Evolutionary conservation across 1,284 basidiomycete species (phyloP), one percentile per base, ranked within the genome.

Genomic region (Cryptococcus sp.): DNA sequence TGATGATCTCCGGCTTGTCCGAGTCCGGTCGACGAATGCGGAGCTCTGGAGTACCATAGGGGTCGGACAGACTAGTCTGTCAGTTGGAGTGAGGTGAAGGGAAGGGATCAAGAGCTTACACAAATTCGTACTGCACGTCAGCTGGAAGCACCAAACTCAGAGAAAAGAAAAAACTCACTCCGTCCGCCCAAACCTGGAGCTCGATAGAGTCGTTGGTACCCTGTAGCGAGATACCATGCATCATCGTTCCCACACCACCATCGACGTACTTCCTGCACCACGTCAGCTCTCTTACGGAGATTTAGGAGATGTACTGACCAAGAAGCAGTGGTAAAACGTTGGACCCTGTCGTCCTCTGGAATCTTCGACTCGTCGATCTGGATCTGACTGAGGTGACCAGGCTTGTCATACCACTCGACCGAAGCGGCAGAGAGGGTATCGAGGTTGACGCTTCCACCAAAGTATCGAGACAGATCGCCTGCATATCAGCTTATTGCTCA

Each of bases 361-460:
- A 71, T 64, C 26, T 75, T 68, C 42, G 51, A 53, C 62, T 79
- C 76, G 54, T 78, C 74, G 48, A 78, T 66, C 21, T 73, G 72
- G 38, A 74, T 68, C 54, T 69, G 72, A 51, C 63, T 60, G 7
- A 79, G 68, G 31, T 71, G 48, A 26, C 77, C 78, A 0, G 77
- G 74, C 43, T 68, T 67, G 47, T 76, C 74, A 55, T 72, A 53
- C 5, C 63, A 64, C 43, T 70, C 68, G 6, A 70, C 45, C 14
- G 65, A 59, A 45, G 62, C 54, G 14, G 66, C 65, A 28, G 58
- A 46, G 54, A 79, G 72, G 3, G 74, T 70, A 36, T 63, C 62
- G n/a, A 77, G 62, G 47, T 77, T 70, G 40, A 77, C 74, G 49
- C 78, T 77, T n/a, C 78, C 78, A 24, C 76, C 78, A 62, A 79